Evolutionary conservation across 306 rosid species (phyloP).

Genomic region (Cucurbita moschata): DNA sequence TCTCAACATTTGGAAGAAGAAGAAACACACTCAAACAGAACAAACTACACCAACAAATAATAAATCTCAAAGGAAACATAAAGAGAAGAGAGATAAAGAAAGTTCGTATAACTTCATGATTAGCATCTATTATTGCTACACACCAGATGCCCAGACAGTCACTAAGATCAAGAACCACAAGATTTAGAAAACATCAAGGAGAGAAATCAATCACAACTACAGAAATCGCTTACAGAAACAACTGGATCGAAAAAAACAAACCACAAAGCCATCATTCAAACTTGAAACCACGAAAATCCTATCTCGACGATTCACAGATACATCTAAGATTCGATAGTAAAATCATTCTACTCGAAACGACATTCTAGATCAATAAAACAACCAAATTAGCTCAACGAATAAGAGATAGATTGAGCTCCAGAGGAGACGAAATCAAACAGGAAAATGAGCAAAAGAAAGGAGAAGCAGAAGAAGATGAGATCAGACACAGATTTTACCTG

Average conservation of each 20-base stretch:
- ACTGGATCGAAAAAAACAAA: neutral
- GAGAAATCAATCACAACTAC: neutral
- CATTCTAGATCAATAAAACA: neutral
- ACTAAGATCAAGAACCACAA: neutral
- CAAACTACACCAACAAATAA: neutral
- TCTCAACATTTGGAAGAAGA: neutral
- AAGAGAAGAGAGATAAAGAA: neutral
- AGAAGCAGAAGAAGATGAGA: neutral
- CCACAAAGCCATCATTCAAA: neutral
- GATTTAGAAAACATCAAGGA: neutral
- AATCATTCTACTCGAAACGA: neutral
- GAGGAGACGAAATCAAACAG: slow-evolving; percentile 9
- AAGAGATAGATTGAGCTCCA: neutral
- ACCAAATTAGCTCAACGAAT: neutral
- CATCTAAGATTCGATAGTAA: neutral
- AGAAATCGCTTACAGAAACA: neutral
- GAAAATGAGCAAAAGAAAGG: neutral
- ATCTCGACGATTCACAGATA: neutral
- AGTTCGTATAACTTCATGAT: neutral
- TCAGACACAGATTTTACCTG: slow-evolving; percentile 3
- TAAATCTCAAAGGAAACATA: neutral
- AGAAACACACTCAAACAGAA: neutral
- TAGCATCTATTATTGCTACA: neutral
- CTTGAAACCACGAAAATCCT: neutral
- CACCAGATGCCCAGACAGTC: neutral